These are phyloP conservation scores for Picea sitchensis DNA, from an alignment of 75 land plant species.

Conservation along the genomic window DNA sequence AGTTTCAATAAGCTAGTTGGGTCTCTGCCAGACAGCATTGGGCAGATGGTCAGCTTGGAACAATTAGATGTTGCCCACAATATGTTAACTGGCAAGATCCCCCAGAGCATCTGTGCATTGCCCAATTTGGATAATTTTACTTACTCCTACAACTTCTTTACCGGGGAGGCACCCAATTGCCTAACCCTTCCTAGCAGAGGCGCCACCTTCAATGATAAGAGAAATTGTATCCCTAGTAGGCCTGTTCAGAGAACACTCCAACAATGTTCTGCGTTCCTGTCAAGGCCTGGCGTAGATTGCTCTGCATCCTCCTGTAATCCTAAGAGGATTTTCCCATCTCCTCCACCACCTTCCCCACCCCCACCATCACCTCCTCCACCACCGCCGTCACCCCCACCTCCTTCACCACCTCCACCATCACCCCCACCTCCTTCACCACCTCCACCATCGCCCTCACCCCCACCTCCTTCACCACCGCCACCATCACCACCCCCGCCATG, in stretches of 20 bases:
- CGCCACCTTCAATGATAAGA: constrained; percentile 22
- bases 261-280: constrained; percentile 26
- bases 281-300: constrained; percentile 17
- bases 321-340: neutral
- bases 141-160: constrained; percentile 66
- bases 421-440: neutral
- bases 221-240: constrained; percentile 50
- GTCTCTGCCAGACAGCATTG: constrained; percentile 29
- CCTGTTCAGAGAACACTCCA: constrained; percentile 34
- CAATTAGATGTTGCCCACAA: constrained; percentile 71
- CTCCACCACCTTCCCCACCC: neutral
- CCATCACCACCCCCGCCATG: neutral
- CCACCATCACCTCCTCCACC: neutral
- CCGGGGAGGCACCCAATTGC: constrained; percentile 55
- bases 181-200: constrained; percentile 19
- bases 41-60: constrained; percentile 43
- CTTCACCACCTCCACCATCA: too few relatives aligned
- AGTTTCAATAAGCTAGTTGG: constrained; percentile 39
- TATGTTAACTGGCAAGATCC: constrained; percentile 59
- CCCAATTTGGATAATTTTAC: constrained; percentile 56
- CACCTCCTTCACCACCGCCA: neutral
- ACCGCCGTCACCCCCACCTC: too few relatives aligned
- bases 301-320: constrained; percentile 7
- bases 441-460: neutral
- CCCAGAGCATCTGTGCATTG: constrained; percentile 51